Percentiles rank a stretch among this genome's conserved stretches.
phyloP scores from a whole-genome alignment of 371 early-diverging fungal genomes.

The Syncephalis plumigaleata region DNA sequence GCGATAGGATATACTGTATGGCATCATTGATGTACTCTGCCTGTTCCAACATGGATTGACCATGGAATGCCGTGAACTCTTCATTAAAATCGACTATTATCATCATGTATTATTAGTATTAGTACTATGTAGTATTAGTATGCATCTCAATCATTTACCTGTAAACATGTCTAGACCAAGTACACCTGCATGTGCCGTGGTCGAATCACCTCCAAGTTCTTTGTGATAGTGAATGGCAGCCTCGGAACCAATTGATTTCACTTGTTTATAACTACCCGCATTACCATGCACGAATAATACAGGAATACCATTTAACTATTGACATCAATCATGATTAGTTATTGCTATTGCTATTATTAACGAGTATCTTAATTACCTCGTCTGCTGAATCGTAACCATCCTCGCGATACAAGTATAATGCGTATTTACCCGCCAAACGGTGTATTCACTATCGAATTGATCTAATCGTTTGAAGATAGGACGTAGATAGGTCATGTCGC shows the following conservation, averaged over 20 bases:
- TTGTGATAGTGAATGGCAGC: conserved; percentile 34
- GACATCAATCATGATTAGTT: conserved; percentile 1
- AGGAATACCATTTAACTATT: conserved; percentile 49
- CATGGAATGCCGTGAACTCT: conserved; percentile 80
- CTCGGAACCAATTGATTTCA: conserved; percentile 65
- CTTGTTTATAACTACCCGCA: conserved; percentile 84
- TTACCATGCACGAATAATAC: conserved; percentile 90
- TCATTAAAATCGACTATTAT: conserved; percentile 70
- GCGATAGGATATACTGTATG: conserved; percentile 59
- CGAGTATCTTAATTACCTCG: conserved; percentile 12
- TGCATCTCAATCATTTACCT: conserved; percentile 18
- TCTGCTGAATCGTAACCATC: conserved; percentile 29
- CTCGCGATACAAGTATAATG: conserved; percentile 63
- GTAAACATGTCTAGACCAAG: conserved; percentile 70
- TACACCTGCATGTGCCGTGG: conserved; percentile 14
- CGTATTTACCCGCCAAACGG: conserved; percentile 61
- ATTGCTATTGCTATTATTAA: not conserved
- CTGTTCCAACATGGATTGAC: conserved; percentile 61
- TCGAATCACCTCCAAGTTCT: conserved; percentile 15
- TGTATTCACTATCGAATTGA: conserved; percentile 40
- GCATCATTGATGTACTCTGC: conserved; percentile 75
- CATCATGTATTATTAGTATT: conserved; percentile 1
- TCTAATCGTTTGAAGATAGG: conserved; percentile 49
- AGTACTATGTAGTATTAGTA: not conserved
- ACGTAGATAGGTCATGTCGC: conserved; percentile 67